These are phyloP conservation scores for Salvia sclarea DNA, from an alignment of 305 asterid species.

Conservation along the genomic window DNA sequence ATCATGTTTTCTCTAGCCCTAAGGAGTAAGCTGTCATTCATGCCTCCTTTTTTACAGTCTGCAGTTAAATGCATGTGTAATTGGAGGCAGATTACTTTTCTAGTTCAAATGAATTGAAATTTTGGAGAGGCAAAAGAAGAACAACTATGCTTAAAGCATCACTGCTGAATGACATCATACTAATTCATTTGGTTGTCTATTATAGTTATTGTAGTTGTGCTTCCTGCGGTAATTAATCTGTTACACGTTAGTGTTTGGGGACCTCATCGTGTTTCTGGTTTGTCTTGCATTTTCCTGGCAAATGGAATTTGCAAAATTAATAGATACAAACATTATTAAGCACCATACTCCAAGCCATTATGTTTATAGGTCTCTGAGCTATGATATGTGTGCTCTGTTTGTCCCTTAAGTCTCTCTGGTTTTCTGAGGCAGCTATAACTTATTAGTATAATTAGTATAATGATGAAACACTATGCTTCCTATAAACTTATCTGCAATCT, in stretches of 20 bases:
- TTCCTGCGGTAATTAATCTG: not conserved
- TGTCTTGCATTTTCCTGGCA: not conserved
- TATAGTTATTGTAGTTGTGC: not conserved
- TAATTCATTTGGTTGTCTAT: not conserved
- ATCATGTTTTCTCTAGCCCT: slow-evolving; percentile 15
- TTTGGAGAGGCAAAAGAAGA: not conserved
- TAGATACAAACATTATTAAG: not conserved
- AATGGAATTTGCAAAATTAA: not conserved
- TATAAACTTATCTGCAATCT: slow-evolving; percentile 5
- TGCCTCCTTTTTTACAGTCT: too few species aligned
- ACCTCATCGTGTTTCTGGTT: too few species aligned
- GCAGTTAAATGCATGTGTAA: not conserved
- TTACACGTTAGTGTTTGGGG: not conserved
- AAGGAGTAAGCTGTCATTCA: too few species aligned
- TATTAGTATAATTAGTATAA: too few species aligned
- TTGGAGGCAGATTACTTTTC: not conserved
- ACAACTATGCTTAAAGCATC: not conserved
- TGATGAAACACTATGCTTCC: not conserved
- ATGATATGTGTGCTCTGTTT: not conserved
- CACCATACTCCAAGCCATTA: not conserved
- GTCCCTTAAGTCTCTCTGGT: not conserved
- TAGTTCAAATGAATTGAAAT: not conserved
- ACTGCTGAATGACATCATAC: not conserved
- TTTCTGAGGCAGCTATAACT: not conserved
- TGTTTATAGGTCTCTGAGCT: not conserved